Base-by-base conservation (phyloP, 768 basidiomycete genomes). In the Galerina marginata region DNA sequence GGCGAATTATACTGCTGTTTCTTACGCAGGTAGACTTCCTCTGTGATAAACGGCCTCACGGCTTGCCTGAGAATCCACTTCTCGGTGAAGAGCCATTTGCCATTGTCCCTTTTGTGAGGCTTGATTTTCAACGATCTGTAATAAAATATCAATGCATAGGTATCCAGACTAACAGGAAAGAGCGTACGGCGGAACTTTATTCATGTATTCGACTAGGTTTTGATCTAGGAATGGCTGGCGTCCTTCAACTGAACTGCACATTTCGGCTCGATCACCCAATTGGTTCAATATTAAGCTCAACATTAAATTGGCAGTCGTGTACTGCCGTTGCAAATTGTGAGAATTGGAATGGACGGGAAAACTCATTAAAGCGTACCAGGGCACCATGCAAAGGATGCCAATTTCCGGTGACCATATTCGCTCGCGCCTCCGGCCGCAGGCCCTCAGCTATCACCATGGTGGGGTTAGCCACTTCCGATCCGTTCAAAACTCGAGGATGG, bases 221-320 rank as follows among this genome's bases (percentile, higher is more conserved):
- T 44, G 43, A 45, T 56, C 54, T 26, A 56, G 36, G 54, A 33
- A 56, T 46, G 54, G 54, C 43, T 56, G 54, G n/a, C 54, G 54
- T 16, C 54, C 54, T 45, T 56, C 54, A 15, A 56, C 43, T 2
- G 54, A 56, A 11, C 33, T 56, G 11, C 54, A 33, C 54, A 56
- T 56, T 47, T 56, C 54, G 11, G 54, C 44, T 4, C 29, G 16
- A 56, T 56, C 54, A 1, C 54, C 54, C n/a, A 37, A 6, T 16
- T 46, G 44, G 16, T 36, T 25, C 10, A 56, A 12, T 7, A 56
- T 25, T 6, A 45, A 6, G 14, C 26, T 29, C 0, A 56, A 29
- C 54, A 56, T 47, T 9, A 33, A 25, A 9, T 56, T 26, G 0
- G 29, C 54, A 16, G 54, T 16, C 20, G 45, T 46, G 23, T 56